These are phyloP conservation scores for Botrytis elliptica DNA, from an alignment of 2,329 filamentous ascomycete species.

Conservation along the genomic window DNA sequence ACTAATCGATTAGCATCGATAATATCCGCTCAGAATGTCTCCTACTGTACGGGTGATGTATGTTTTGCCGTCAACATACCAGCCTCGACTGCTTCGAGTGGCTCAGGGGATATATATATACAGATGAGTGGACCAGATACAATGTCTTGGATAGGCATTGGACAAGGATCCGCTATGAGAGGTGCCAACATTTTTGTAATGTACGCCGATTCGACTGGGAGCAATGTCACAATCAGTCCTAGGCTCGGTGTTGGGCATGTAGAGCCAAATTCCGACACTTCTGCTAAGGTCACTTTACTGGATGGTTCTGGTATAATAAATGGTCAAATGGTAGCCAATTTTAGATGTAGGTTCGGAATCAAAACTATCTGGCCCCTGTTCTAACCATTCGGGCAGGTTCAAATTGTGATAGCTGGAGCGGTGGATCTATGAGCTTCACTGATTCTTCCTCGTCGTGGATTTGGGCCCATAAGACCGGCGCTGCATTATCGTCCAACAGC, in stretches of 20 bases:
- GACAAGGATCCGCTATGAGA: constrained; percentile 54
- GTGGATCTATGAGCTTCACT: constrained; percentile 51
- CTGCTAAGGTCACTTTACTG: constrained; percentile 48
- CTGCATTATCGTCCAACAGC: constrained; percentile 48
- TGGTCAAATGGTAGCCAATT: constrained; percentile 55
- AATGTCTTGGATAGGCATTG: constrained; percentile 55
- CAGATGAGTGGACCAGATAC: constrained; percentile 53
- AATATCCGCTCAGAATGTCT: constrained; percentile 27
- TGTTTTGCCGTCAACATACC: constrained; percentile 55
- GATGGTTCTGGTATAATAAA: constrained; percentile 53
- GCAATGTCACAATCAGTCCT: constrained; percentile 58
- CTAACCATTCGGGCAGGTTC: constrained; percentile 41
- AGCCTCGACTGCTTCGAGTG: constrained; percentile 48
- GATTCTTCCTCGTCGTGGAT: constrained; percentile 49
- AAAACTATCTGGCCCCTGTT: background rate
- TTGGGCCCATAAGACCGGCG: constrained; percentile 47
- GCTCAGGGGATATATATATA: constrained; percentile 56
- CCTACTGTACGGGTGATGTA: constrained; percentile 30
- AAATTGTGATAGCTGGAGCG: constrained; percentile 53
- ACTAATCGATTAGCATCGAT: constrained; percentile 24
- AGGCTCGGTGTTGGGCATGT: constrained; percentile 46
- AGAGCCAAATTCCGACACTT: constrained; percentile 44
- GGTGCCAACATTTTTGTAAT: constrained; percentile 59
- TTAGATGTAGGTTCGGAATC: constrained; percentile 46
- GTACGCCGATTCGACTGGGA: constrained; percentile 51